Conservation (phyloP, 106 monocot genomes). For the Agapanthus africanus region DNA sequence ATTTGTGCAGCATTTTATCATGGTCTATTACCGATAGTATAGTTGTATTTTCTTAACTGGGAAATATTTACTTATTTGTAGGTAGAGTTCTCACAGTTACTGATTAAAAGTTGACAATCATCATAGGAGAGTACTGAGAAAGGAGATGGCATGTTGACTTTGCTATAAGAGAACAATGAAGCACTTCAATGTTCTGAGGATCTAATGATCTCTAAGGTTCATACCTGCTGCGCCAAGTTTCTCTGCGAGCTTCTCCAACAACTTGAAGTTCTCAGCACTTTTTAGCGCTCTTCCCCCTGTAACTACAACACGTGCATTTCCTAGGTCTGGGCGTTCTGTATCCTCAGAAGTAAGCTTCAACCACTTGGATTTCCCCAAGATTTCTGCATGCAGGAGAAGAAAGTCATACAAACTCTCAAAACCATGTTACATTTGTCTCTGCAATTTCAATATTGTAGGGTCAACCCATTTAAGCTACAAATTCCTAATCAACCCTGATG, state of each 20-base stretch:
- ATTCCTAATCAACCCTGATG: neutral
- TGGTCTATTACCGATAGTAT: neutral
- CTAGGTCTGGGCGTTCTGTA: constrained; percentile 81
- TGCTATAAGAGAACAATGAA: neutral
- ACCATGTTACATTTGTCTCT: too few relatives aligned
- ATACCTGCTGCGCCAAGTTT: constrained; percentile 98
- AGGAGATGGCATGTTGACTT: too few relatives aligned
- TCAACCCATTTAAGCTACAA: too few relatives aligned
- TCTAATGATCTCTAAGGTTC: neutral
- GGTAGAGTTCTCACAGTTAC: neutral
- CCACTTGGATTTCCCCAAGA: constrained; percentile 70
- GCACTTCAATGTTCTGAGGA: neutral
- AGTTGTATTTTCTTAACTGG: neutral
- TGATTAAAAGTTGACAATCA: neutral
- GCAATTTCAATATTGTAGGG: too few relatives aligned
- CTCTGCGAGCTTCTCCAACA: constrained; percentile 85
- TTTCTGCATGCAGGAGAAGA: constrained; percentile 28
- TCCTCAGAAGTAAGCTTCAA: constrained; percentile 64
- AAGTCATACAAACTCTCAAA: neutral
- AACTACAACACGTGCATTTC: constrained; percentile 76
- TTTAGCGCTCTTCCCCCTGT: constrained; percentile 87
- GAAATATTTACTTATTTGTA: neutral
- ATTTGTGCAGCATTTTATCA: too few relatives aligned
- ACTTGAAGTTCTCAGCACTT: constrained; percentile 90
- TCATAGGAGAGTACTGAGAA: too few relatives aligned